A percentile compares a stretch with the other conserved stretches of the same genome.
phyloP scores from a whole-genome alignment of 116 monocot species.

The Phalaenopsis hybrid region DNA sequence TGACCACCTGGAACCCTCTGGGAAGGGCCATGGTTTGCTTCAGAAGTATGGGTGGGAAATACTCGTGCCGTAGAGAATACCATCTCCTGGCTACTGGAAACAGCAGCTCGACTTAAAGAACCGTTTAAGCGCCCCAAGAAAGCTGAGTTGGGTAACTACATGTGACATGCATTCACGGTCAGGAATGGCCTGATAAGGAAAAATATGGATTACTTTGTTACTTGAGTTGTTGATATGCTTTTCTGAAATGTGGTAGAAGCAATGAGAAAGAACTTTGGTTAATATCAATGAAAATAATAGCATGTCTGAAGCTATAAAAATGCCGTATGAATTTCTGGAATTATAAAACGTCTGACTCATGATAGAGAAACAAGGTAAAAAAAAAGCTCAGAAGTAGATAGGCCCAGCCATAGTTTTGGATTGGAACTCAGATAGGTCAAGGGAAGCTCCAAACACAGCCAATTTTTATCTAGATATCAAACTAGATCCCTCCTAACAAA shows the following conservation, averaged over 20 bases:
- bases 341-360: too few species aligned
- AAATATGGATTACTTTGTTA: neutral
- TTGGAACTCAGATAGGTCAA: too few species aligned
- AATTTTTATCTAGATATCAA: too few species aligned
- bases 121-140: conserved; percentile 52
- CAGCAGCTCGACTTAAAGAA: conserved; percentile 63
- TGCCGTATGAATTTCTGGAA: too few species aligned
- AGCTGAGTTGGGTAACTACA: conserved; percentile 59
- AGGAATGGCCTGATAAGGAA: conserved; percentile 14
- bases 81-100: conserved; percentile 51
- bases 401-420: too few species aligned
- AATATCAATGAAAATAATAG: too few species aligned
- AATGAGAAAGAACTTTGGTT: neutral
- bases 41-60: conserved; percentile 22
- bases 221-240: neutral
- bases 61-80: conserved; percentile 28
- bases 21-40: conserved; percentile 28
- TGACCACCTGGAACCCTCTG: conserved; percentile 24
- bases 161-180: conserved; percentile 17
- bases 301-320: too few species aligned
- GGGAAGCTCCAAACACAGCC: too few species aligned
- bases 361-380: too few species aligned
- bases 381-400: too few species aligned
- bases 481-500: too few species aligned
- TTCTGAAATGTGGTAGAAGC: neutral